Evolutionary conservation across 2,329 filamentous ascomycete genomes (phyloP), one percentile per base, ranked within the genome.

Genomic region (Aspergillus versicolor): DNA sequence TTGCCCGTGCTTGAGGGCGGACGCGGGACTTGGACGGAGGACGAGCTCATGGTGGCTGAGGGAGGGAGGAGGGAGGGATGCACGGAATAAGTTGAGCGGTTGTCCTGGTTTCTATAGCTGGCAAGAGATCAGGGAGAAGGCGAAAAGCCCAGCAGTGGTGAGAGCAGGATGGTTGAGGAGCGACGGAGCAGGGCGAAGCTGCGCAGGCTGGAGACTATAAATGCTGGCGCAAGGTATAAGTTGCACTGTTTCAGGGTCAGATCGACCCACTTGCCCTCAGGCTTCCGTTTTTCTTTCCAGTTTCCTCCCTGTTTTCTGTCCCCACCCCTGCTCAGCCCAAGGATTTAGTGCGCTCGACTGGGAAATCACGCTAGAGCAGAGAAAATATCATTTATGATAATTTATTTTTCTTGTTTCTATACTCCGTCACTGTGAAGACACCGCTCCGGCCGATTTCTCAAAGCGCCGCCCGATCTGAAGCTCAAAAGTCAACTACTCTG

Each of bases 11-110:
- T 62, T 56, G 67, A 59, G 45, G 70, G 56, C 37, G 69, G 66
- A 22, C 64, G 63, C 45, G 72, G 70, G 41, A 74, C 64, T 49
- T 69, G 69, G 19, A 73, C 61, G 34, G 73, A 68, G 22, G 75
- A 69, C 15, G 74, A 71, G 56, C 68, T 74, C 75, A 77, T 77
- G 30, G 19, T 45, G 46, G 15, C 3, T 7, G 38, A 37, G 38
- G 22, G 37, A 19, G 22, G 9, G 13, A 19, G 30, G 40, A 34
- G 34, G 13, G 9, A n/a, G 30, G 27, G 38, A 17, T 24, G 12
- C 13, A 17, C 24, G 22, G 27, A 45, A 6, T 15, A 22, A 27
- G 22, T n/a, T 13, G 19, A 9, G n/a, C 9, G 12, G 17, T 22
- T 47, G n/a, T 37, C 27, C 17, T 19, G 45, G 17, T 17, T 22